Conservation (phyloP, 805 yeast genomes). For the Metschnikowia lachancei region DNA sequence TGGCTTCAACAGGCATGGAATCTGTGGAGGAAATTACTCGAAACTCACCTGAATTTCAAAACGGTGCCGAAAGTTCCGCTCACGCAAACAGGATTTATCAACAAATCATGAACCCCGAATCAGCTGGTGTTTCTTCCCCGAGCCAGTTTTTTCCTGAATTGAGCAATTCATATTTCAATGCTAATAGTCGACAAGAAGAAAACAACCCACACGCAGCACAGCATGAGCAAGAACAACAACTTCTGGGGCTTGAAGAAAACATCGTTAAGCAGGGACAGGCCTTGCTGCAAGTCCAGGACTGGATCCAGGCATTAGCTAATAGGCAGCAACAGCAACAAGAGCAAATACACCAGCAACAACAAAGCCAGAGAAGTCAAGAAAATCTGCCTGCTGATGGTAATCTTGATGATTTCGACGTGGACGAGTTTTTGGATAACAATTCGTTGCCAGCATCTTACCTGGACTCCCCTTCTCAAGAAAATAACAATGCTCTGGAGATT, state of each 20-base stretch:
- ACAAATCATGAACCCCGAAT: conserved; percentile 30
- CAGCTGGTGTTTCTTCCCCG: conserved; percentile 28
- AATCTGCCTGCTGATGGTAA: conserved; percentile 9
- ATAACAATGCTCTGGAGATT: background rate
- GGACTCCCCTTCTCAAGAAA: background rate
- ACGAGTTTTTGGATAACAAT: conserved; percentile 26
- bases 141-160: conserved; percentile 36
- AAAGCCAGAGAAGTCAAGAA: conserved; percentile 9
- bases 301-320: conserved; percentile 40
- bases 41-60: conserved; percentile 12
- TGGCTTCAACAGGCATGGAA: conserved; percentile 15
- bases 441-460: conserved; percentile 6
- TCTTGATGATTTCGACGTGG: conserved; percentile 34
- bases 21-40: conserved; percentile 20
- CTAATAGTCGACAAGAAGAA: background rate
- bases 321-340: conserved; percentile 21
- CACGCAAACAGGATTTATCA: conserved; percentile 32
- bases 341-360: conserved; percentile 18
- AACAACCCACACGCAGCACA: background rate
- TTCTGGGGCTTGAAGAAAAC: conserved; percentile 44
- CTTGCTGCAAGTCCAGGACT: conserved; percentile 54
- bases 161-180: conserved; percentile 16
- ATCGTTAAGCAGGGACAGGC: conserved; percentile 50
- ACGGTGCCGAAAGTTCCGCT: conserved; percentile 9
- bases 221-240: conserved; percentile 11